Conservation (phyloP, 352 stramenopile species). For the Globisporangium viniferum region DNA sequence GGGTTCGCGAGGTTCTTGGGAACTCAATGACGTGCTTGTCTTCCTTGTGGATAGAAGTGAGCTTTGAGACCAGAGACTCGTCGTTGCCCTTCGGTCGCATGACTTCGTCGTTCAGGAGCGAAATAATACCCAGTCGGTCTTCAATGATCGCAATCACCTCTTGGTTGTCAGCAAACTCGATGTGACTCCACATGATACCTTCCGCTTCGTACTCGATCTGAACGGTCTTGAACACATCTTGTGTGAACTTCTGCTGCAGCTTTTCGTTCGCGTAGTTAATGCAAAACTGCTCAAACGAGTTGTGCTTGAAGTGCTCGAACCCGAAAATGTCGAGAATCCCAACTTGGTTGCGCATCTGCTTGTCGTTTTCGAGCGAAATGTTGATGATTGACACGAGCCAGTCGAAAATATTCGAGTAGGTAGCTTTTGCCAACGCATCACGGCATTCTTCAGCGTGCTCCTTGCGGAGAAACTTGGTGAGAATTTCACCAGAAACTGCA, state of each 20-base stretch:
- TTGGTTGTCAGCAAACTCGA: slow-evolving; percentile 90
- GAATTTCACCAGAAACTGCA: slow-evolving; percentile 62
- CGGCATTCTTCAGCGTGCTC: slow-evolving; percentile 89
- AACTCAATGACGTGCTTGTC: slow-evolving; percentile 79
- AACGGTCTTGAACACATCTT: slow-evolving; percentile 88
- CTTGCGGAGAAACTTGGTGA: slow-evolving; percentile 71
- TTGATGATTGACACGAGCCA: slow-evolving; percentile 93
- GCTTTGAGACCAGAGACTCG: slow-evolving; percentile 73
- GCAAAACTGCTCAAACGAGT: slow-evolving; percentile 93
- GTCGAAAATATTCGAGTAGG: slow-evolving; percentile 96
- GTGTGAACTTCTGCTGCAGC: slow-evolving; percentile 91
- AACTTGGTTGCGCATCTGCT: slow-evolving; percentile 57
- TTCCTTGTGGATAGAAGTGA: slow-evolving; percentile 74
- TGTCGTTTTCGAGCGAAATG: slow-evolving; percentile 62
- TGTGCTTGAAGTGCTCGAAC: slow-evolving; percentile 94
- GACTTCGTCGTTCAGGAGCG: slow-evolving; percentile 87
- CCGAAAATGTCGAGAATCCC: slow-evolving; percentile 94
- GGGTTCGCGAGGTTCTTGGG: slow-evolving; percentile 63
- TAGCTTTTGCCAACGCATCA: slow-evolving; percentile 94
- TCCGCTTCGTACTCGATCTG: slow-evolving; percentile 88
- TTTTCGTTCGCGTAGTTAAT: slow-evolving; percentile 94
- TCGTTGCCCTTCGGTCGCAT: slow-evolving; percentile 88
- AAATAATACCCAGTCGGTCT: slow-evolving; percentile 85
- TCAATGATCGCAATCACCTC: slow-evolving; percentile 88
- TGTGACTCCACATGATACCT: slow-evolving; percentile 92